These are phyloP conservation scores for Dinochytrium kinnereticum DNA, from an alignment of 371 early-diverging fungal species.

Conservation along the genomic window DNA sequence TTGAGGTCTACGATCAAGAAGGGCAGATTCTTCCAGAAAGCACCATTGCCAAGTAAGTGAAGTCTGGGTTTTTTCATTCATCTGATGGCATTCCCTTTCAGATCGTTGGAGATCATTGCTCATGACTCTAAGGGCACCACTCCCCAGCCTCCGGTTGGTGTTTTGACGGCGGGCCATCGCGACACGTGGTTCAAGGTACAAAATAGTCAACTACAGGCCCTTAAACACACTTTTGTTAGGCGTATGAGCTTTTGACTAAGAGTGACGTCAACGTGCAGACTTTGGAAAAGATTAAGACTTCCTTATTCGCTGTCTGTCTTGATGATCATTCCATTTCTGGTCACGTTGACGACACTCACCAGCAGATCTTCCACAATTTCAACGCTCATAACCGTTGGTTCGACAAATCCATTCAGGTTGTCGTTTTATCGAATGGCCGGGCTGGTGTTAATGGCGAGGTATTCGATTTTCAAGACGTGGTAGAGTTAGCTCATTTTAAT, in stretches of 20 bases:
- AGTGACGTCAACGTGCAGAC: constrained; percentile 35
- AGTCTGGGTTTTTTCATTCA: not conserved
- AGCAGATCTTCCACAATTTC: constrained; percentile 67
- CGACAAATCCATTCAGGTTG: constrained; percentile 75
- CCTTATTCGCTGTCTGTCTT: constrained; percentile 76
- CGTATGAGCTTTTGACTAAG: constrained; percentile 33
- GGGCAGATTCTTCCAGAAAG: not conserved
- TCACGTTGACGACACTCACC: constrained; percentile 46
- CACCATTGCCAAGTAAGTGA: constrained; percentile 1
- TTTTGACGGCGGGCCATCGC: constrained; percentile 84
- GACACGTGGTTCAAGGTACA: constrained; percentile 81
- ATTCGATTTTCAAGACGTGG: no score
- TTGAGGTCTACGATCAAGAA: constrained; percentile 71
- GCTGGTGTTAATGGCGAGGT: constrained; percentile 76
- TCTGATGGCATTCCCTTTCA: constrained; percentile 22
- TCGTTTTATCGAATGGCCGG: constrained; percentile 73
- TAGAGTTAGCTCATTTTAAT: no score
- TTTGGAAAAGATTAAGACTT: constrained; percentile 43
- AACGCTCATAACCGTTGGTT: constrained; percentile 90
- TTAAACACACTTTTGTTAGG: constrained; percentile 14
- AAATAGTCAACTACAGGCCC: not conserved
- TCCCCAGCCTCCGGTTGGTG: constrained; percentile 67
- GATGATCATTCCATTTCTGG: constrained; percentile 62
- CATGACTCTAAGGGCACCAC: constrained; percentile 58
- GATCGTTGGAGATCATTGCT: constrained; percentile 68